These are phyloP conservation scores for Fusarium sp. DNA, from an alignment of 2,329 filamentous ascomycete genomes.

Conservation along the genomic window DNA sequence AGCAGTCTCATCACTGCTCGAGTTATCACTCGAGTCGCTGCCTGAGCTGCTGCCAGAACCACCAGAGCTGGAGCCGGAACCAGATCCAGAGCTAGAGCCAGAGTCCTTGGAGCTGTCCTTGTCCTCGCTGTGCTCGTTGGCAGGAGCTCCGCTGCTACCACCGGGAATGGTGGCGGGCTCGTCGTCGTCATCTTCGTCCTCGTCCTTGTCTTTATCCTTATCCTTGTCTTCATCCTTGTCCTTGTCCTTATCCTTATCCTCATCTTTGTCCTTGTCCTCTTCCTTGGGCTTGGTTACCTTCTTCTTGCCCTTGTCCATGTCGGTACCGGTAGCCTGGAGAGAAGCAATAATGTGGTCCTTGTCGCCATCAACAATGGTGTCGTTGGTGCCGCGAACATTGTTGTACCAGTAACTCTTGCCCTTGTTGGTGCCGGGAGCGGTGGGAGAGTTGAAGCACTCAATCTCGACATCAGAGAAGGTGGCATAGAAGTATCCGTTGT, in stretches of 20 bases:
- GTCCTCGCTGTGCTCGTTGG: conserved; percentile 34
- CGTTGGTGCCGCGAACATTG: conserved; percentile 72
- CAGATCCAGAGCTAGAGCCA: conserved; percentile 36
- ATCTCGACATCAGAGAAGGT: conserved; percentile 81
- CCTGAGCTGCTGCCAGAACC: conserved; percentile 24
- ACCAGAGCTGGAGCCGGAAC: conserved; percentile 21
- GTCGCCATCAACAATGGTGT: conserved; percentile 80
- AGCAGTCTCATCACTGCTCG: conserved; percentile 28
- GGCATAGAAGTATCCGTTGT: conserved; percentile 89
- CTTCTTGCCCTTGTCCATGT: conserved; percentile 67
- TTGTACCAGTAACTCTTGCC: conserved; percentile 82
- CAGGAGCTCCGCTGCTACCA: conserved; percentile 27
- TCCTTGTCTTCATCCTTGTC: conserved; percentile 8
- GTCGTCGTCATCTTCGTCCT: conserved; percentile 21
- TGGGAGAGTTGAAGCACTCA: conserved; percentile 79
- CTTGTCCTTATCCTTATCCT: conserved; percentile 23
- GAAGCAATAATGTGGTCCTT: conserved; percentile 81
- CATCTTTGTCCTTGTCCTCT: conserved; percentile 22
- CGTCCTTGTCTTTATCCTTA: conserved; percentile 12
- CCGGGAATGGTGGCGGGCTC: conserved; percentile 39
- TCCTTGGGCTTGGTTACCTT: conserved; percentile 38
- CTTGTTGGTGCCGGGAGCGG: conserved; percentile 72
- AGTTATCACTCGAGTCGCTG: conserved; percentile 31
- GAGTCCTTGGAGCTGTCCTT: conserved; percentile 38
- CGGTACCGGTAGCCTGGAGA: conserved; percentile 81